phyloP scores from a whole-genome alignment of 208 protist species.

The Wallacemonas collosoma region DNA sequence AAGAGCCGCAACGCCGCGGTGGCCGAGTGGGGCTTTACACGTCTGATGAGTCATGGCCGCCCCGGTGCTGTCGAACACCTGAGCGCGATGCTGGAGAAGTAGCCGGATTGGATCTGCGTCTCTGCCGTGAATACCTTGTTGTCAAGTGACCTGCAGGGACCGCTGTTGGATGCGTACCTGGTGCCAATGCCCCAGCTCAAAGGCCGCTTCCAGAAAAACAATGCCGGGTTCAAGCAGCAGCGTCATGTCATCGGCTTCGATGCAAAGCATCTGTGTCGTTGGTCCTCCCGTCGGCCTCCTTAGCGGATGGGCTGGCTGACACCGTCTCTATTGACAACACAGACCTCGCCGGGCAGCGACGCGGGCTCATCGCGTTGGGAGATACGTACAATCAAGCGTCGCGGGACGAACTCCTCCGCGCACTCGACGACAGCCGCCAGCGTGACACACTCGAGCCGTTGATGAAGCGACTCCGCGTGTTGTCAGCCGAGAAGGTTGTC shows the following conservation, averaged over 20 bases:
- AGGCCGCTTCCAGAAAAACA: slow-evolving; percentile 19
- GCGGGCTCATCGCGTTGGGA: slow-evolving; percentile 21
- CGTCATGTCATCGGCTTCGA: background rate
- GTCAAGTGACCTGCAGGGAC: background rate
- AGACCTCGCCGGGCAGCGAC: slow-evolving; percentile 10
- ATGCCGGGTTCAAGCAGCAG: background rate
- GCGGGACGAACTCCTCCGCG: slow-evolving; percentile 16
- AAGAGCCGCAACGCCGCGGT: slow-evolving; percentile 3
- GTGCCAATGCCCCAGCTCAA: background rate
- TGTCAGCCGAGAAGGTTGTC: slow-evolving; percentile 14
- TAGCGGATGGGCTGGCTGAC: slow-evolving; percentile 14
- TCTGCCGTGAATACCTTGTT: slow-evolving; percentile 4
- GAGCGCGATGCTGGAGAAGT: background rate
- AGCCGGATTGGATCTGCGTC: slow-evolving; percentile 19
- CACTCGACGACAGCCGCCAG: slow-evolving; percentile 20
- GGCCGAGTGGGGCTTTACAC: background rate
- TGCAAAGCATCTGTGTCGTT: slow-evolving; percentile 11
- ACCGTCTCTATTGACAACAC: slow-evolving; percentile 21
- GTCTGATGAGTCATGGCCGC: background rate
- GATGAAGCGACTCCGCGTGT: background rate
- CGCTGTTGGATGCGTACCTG: background rate
- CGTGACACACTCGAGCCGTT: slow-evolving; percentile 21
- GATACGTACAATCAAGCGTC: slow-evolving; percentile 15
- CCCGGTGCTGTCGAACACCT: background rate
- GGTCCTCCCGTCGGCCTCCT: slow-evolving; percentile 30